Conservation (phyloP, 768 basidiomycete genomes). For the Aureoboletus auriporus region DNA sequence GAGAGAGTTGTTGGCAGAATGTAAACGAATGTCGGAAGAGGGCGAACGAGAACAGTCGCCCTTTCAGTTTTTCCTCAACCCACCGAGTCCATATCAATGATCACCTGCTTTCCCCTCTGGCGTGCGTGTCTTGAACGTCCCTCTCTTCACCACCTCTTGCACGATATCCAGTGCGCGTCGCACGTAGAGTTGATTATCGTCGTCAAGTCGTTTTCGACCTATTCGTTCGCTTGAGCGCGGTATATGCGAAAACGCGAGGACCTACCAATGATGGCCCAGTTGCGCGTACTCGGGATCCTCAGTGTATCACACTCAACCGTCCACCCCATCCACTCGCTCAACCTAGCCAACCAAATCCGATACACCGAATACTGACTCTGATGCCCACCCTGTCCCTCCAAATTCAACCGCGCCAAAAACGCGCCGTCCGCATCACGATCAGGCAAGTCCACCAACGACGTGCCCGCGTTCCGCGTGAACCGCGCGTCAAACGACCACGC, state of each 20-base stretch:
- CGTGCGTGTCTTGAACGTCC: conserved; percentile 65
- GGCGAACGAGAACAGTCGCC: conserved; percentile 25
- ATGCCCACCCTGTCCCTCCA: conserved; percentile 59
- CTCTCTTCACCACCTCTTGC: conserved; percentile 51
- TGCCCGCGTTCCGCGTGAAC: conserved; percentile 46
- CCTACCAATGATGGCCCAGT: conserved; percentile 88
- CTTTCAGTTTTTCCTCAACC: conserved; percentile 17
- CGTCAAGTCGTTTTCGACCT: conserved; percentile 27
- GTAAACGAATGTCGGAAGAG: conserved; percentile 41
- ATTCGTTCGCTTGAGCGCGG: neutral
- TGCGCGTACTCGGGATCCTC: conserved; percentile 89
- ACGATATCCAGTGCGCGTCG: conserved; percentile 53
- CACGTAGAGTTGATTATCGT: conserved; percentile 7
- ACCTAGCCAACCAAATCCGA: conserved; percentile 78
- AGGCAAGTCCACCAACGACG: conserved; percentile 19
- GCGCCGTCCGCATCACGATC: conserved; percentile 20
- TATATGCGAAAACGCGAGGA: conserved; percentile 4
- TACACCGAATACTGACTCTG: conserved; percentile 77
- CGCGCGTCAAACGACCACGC: conserved; percentile 73
- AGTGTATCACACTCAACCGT: conserved; percentile 79
- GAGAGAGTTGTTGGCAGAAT: conserved; percentile 54
- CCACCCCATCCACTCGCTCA: conserved; percentile 79
- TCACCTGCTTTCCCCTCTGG: conserved; percentile 62
- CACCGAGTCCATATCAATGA: conserved; percentile 15
- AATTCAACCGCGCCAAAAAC: conserved; percentile 44